Conservation (phyloP, 2,329 filamentous ascomycete species). For the Lanzia echinophila region DNA sequence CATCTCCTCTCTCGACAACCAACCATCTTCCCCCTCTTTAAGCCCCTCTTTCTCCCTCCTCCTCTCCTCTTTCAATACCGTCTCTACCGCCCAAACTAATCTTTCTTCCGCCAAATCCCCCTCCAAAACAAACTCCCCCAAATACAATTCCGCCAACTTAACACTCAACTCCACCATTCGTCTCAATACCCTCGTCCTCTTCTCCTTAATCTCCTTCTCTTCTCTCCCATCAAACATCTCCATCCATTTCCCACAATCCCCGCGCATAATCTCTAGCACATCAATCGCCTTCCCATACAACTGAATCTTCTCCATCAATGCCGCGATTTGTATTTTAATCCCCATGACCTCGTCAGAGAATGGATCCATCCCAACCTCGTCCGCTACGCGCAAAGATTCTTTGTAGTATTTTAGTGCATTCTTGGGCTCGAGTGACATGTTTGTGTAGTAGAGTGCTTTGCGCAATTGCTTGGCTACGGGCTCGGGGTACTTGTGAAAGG, state of each 20-base stretch:
- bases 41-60: slow-evolving; percentile 50
- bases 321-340: slow-evolving; percentile 74
- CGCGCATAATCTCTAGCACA: slow-evolving; percentile 69
- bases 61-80: slow-evolving; percentile 66
- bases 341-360: slow-evolving; percentile 89
- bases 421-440: slow-evolving; percentile 65
- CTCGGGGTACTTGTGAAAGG: slow-evolving; percentile 56
- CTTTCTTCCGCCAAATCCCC: slow-evolving; percentile 66
- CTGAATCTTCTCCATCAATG: slow-evolving; percentile 71
- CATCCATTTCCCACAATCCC: slow-evolving; percentile 61
- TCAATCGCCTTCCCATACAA: slow-evolving; percentile 65
- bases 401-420: slow-evolving; percentile 79
- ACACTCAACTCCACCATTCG: slow-evolving; percentile 71
- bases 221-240: slow-evolving; percentile 47
- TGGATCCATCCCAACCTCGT: slow-evolving; percentile 71
- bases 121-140: slow-evolving; percentile 67
- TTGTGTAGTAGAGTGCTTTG: slow-evolving; percentile 79
- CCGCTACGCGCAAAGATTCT: slow-evolving; percentile 66
- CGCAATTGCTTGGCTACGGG: slow-evolving; percentile 72
- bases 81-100: slow-evolving; percentile 76
- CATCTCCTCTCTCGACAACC: slow-evolving; percentile 64
- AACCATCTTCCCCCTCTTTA: slow-evolving; percentile 63
- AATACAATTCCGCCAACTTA: slow-evolving; percentile 80
- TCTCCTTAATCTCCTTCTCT: slow-evolving; percentile 29
- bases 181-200: slow-evolving; percentile 60